Evolutionary conservation across 2,329 filamentous ascomycete genomes (phyloP).

Genomic region (Aspergillus sp.): DNA sequence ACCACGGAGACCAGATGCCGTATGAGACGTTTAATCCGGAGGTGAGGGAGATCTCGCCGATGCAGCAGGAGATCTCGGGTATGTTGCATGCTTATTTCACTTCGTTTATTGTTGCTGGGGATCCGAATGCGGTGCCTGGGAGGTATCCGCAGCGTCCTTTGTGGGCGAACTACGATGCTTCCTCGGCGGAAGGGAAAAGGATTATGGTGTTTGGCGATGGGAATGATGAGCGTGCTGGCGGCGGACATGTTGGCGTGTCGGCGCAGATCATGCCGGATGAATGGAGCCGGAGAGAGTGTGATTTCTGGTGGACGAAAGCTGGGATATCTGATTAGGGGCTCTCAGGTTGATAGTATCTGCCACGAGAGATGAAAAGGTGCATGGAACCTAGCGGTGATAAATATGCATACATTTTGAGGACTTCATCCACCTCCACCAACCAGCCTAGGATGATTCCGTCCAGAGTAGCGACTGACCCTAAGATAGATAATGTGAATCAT

Average conservation of each 20-base stretch:
- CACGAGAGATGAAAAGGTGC: no score
- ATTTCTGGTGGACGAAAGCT: slow-evolving; percentile 46
- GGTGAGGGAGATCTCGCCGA: slow-evolving; percentile 34
- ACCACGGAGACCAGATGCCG: slow-evolving; percentile 50
- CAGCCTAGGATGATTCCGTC: no score
- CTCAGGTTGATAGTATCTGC: no score
- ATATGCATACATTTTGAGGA: no score
- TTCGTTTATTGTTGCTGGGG: slow-evolving; percentile 49
- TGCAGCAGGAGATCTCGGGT: slow-evolving; percentile 44
- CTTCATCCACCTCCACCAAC: no score
- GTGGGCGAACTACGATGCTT: slow-evolving; percentile 36
- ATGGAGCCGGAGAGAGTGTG: slow-evolving; percentile 46
- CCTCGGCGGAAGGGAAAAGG: slow-evolving; percentile 20
- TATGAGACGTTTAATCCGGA: slow-evolving; percentile 47
- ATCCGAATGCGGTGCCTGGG: slow-evolving; percentile 42
- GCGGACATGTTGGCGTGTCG: slow-evolving; percentile 32
- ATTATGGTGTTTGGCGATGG: slow-evolving; percentile 49
- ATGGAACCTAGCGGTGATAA: no score
- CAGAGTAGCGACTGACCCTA: no score
- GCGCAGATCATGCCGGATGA: slow-evolving; percentile 42
- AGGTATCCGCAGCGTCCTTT: slow-evolving; percentile 28
- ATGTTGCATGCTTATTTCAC: slow-evolving; percentile 49
- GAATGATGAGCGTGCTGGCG: slow-evolving; percentile 51
- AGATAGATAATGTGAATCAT: no score
- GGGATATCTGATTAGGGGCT: slow-evolving; percentile 22